phyloP scores from a whole-genome alignment of 306 rosid genomes.

The Dalbergia oliveri region DNA sequence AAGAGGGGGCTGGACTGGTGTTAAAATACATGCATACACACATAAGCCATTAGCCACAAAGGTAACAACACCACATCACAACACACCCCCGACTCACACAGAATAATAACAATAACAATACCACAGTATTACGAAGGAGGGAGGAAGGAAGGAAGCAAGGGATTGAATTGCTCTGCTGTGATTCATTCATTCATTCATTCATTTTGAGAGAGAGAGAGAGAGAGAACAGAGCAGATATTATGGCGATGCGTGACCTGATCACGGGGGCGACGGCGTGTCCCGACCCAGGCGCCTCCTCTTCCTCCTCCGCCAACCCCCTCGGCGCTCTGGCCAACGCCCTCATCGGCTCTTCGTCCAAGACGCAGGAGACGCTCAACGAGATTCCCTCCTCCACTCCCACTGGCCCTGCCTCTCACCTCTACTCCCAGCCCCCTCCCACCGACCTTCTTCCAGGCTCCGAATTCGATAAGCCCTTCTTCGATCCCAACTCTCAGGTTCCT shows the following conservation, averaged over 20 bases:
- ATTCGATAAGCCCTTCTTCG: conserved; percentile 70
- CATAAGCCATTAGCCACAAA: no score
- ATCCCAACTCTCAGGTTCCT: conserved; percentile 70
- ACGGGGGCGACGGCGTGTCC: conserved; percentile 86
- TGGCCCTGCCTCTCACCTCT: conserved; percentile 58
- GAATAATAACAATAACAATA: no score
- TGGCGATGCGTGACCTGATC: conserved; percentile 98
- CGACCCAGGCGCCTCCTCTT: conserved; percentile 79
- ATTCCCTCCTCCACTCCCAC: conserved; percentile 74
- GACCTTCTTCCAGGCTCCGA: conserved; percentile 76
- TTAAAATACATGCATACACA: no score
- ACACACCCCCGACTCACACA: no score
- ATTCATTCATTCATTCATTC: no score
- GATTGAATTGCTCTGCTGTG: no score
- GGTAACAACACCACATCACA: no score
- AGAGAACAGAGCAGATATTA: background rate
- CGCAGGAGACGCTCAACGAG: conserved; percentile 91
- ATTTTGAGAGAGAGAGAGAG: background rate
- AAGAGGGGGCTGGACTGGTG: no score
- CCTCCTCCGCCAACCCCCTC: conserved; percentile 72
- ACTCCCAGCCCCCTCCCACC: conserved; percentile 32
- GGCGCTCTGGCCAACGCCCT: conserved; percentile 90
- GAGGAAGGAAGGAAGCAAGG: background rate
- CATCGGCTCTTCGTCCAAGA: conserved; percentile 79
- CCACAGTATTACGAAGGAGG: background rate